These are phyloP conservation scores for Trypanosoma lewisi DNA, from an alignment of 208 protist genomes.

Conservation along the genomic window DNA sequence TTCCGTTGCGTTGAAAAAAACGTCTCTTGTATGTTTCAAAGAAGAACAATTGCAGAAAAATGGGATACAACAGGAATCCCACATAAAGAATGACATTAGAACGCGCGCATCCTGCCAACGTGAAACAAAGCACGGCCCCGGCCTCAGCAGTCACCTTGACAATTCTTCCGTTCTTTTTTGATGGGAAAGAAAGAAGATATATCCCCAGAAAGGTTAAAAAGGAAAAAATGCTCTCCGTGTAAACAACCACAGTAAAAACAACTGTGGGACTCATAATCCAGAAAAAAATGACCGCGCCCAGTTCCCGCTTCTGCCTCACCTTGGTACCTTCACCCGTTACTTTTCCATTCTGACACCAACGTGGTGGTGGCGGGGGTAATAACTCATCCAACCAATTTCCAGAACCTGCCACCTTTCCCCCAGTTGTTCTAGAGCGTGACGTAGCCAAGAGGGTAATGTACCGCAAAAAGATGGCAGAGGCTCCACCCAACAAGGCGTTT, in stretches of 20 bases:
- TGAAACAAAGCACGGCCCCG: slow-evolving; percentile 48
- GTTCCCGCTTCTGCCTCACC: slow-evolving; percentile 30
- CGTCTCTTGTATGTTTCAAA: slow-evolving; percentile 31
- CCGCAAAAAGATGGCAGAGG: slow-evolving; percentile 50
- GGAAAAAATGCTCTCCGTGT: slow-evolving; percentile 77
- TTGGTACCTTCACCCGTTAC: background rate
- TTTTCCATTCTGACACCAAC: background rate
- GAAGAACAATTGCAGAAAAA: slow-evolving; percentile 47
- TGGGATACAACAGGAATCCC: slow-evolving; percentile 66
- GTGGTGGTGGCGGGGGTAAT: slow-evolving; percentile 13
- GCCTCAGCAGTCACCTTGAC: slow-evolving; percentile 8
- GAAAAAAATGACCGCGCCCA: slow-evolving; percentile 48
- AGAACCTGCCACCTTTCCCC: slow-evolving; percentile 18
- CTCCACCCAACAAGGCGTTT: slow-evolving; percentile 38
- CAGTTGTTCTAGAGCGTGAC: slow-evolving; percentile 18
- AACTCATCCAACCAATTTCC: slow-evolving; percentile 26
- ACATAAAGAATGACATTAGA: slow-evolving; percentile 63
- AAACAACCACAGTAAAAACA: slow-evolving; percentile 72
- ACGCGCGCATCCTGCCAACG: slow-evolving; percentile 40
- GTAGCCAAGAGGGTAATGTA: slow-evolving; percentile 54
- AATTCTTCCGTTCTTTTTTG: background rate
- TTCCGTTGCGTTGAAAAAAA: slow-evolving; percentile 9
- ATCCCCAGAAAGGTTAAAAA: slow-evolving; percentile 55
- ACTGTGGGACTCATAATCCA: slow-evolving; percentile 63
- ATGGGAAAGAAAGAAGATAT: slow-evolving; percentile 38